Conservation (phyloP, 192 early-diverging fungal genomes). For the Rhizophagus sp. region DNA sequence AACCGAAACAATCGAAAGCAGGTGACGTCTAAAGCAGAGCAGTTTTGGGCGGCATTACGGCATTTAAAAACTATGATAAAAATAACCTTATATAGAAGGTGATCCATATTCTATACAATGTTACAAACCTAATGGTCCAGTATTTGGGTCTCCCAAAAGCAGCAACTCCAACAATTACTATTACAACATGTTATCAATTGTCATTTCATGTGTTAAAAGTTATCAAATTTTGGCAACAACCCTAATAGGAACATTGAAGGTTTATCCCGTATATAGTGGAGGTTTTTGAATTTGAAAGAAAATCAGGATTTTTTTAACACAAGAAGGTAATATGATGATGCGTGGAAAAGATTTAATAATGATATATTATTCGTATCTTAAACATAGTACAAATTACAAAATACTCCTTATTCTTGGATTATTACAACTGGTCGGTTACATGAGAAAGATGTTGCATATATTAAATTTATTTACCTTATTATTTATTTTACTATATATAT, state of each 20-base stretch:
- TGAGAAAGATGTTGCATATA: too few relatives aligned
- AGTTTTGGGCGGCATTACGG: too few relatives aligned
- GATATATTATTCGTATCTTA: background rate
- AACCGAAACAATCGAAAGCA: too few relatives aligned
- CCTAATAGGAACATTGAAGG: background rate
- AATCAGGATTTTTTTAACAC: background rate
- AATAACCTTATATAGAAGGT: too few relatives aligned
- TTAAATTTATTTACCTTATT: too few relatives aligned
- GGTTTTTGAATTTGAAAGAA: background rate
- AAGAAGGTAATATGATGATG: background rate
- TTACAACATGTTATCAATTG: background rate
- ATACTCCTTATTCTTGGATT: background rate
- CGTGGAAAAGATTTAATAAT: background rate
- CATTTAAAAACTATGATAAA: too few relatives aligned
- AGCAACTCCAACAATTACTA: too few relatives aligned
- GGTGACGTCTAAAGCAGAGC: too few relatives aligned
- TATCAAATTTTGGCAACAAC: background rate
- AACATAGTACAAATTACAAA: background rate
- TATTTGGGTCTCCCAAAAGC: too few relatives aligned
- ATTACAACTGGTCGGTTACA: background rate
- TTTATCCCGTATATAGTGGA: background rate
- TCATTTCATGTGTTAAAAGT: background rate
- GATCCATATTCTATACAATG: too few relatives aligned
- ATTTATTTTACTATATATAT: too few relatives aligned
- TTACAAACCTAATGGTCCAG: too few relatives aligned